Evolutionary conservation across 768 basidiomycete genomes (phyloP), one percentile per base, ranked within the genome.

Genomic region (Gloeopeniophorella convolvens): DNA sequence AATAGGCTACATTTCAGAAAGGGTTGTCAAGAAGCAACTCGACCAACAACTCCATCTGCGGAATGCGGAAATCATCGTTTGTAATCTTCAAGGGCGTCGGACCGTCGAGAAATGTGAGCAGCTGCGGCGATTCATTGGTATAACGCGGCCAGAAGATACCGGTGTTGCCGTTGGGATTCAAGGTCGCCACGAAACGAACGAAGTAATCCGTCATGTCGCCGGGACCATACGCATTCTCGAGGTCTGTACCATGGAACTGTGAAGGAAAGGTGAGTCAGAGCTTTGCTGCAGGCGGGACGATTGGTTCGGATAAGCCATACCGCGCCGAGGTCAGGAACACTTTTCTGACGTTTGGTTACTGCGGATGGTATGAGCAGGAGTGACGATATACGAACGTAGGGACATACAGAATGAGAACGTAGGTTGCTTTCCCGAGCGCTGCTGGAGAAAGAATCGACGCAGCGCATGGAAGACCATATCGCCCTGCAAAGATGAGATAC

Each of bases 401-500:
- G 18, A 63, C 69, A 47, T 30, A 72, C 72, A 40, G 59, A 61
- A 72, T 6, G 62, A 61, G 62, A 63, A 72, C 0, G 59, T 61
- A 2, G 61, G 55, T 49, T 72, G 68, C 7, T 59, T 68, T 13
- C 45, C 51, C 0, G 69, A 62, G 0, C 63, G 63, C 3, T 60
- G 45, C n/a, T 66, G 40, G 16, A 72, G 55, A 48, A 71, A 64
- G 45, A 63, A 67, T 10, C 71, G 63, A 3, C 70, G 64, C 21
- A 63, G 64, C 7, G 61, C 65, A 24, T 70, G 63, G 54, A 70
- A 71, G 9, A 51, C 42, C 4, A 60, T 39, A 50, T 74, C 72
- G 1, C 72, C 71, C 37, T 63, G 63, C 12, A 70, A 48, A 0
- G 69, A 66, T 1, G 71, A 65, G 8, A 72, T 49, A 2, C 73